Evolutionary conservation across 2,329 filamentous ascomycete species (phyloP).

Genomic region (Bipolaris oryzae): DNA sequence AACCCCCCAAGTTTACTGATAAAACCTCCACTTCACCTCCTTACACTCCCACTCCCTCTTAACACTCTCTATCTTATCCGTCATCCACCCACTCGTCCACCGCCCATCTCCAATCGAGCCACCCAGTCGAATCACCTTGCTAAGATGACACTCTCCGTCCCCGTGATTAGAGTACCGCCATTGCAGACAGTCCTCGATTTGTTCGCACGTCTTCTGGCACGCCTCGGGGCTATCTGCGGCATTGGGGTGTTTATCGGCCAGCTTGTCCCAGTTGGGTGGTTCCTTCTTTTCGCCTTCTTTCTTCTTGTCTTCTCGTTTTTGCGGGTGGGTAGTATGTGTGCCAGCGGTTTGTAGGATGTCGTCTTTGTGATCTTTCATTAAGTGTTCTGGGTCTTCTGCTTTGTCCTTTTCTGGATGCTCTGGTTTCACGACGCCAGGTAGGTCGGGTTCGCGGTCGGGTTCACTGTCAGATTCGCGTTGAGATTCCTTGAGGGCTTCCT

Average conservation of each 20-base stretch:
- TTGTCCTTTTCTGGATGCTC: background rate
- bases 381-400: background rate
- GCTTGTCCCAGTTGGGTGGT: slow-evolving; percentile 23
- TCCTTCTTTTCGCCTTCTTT: slow-evolving; percentile 13
- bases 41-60: slow-evolving; percentile 38
- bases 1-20: slow-evolving; percentile 15
- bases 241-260: slow-evolving; percentile 25
- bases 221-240: slow-evolving; percentile 30
- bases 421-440: no score
- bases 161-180: slow-evolving; percentile 39
- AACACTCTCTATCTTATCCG: slow-evolving; percentile 34
- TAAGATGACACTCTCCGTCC: slow-evolving; percentile 42
- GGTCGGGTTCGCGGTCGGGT: no score
- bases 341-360: slow-evolving; percentile 6
- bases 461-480: background rate
- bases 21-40: slow-evolving; percentile 38
- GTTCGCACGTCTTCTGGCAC: slow-evolving; percentile 39
- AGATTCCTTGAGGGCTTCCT: background rate
- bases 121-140: slow-evolving; percentile 41
- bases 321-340: background rate
- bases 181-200: slow-evolving; percentile 44
- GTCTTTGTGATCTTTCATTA: slow-evolving; percentile 2
- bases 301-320: slow-evolving; percentile 4
- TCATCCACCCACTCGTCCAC: slow-evolving; percentile 48
- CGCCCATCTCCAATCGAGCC: slow-evolving; percentile 23